Base-by-base conservation (phyloP, 441 rosid genomes). In the Syzygium syzygioides region DNA sequence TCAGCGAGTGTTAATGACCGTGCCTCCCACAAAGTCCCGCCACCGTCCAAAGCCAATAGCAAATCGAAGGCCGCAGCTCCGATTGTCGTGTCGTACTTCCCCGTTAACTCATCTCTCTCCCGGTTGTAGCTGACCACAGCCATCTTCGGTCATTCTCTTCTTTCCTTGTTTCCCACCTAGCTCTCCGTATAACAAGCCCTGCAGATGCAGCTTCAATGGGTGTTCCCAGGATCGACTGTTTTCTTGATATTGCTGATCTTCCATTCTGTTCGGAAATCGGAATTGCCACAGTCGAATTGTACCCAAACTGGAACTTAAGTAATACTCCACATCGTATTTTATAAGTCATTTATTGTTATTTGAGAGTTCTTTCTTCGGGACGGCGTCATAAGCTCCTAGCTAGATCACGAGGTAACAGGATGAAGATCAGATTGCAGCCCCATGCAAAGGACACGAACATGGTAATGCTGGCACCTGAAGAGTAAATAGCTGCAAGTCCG, bases 31-130 rank as follows among this genome's bases (percentile, higher is more conserved):
- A 71, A 71, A 20, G n/a, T 71, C 9, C 52, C 52, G 17, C 83
- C 83, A 2, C 52, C 52, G 41, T 37, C 83, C 83, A 37, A 71
- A 37, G 83, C 41, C 83, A 11, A 20, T 37, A 71, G 83, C 83
- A 71, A 37, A 71, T 37, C 83, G 50, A 37, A 71, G 52, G 50
- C 83, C 83, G 10, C 52, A 4, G 64, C 91, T 59, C 92, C 91
- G 1, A 62, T 91, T 23, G 45, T 90, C 34, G 79, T 87, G 28
- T 91, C 92, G 15, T 87, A 91, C 88, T 91, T 91, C 60, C 92
- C 91, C 17, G 62, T 85, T 25, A 91, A 90, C 68, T 87, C 91
- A 19, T 34, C 55, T 64, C 57, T 32, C 83, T 92, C 92, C 30
- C 93, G 76, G 53, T 53, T 90, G 90, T 92, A 90, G 88, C 25